phyloP scores from a whole-genome alignment of 768 basidiomycete species.

The Amanita pseudoporphyria region DNA sequence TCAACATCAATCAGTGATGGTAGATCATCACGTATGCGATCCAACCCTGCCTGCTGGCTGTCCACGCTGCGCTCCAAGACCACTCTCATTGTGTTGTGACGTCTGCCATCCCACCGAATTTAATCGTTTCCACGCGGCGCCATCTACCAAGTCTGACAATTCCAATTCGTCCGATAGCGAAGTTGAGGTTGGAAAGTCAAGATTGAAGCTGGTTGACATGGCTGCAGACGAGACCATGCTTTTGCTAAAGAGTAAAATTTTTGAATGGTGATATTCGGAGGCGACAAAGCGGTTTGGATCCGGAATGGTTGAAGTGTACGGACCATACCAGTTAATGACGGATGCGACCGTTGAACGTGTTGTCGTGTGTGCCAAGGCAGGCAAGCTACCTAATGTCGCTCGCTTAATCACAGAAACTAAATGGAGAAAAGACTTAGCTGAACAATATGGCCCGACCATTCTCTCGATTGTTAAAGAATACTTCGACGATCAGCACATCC shows the following conservation, averaged over 20 bases:
- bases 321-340: neutral
- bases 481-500: neutral
- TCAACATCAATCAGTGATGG: neutral
- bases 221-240: neutral
- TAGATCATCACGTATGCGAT: slow-evolving; percentile 1
- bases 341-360: neutral
- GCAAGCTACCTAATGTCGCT: neutral
- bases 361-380: neutral
- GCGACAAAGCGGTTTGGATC: neutral
- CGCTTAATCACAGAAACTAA: neutral
- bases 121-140: neutral
- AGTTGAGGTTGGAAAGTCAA: neutral
- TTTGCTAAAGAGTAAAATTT: neutral
- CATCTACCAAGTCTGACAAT: neutral
- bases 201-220: neutral
- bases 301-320: neutral
- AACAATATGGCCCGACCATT: neutral
- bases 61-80: slow-evolving; percentile 2
- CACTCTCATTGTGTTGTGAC: slow-evolving; percentile 9
- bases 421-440: neutral
- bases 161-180: neutral
- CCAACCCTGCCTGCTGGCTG: slow-evolving; percentile 2
- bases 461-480: neutral
- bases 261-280: neutral
- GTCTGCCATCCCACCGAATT: slow-evolving; percentile 5